Evolutionary conservation across 805 yeast genomes (phyloP), one percentile per base, ranked within the genome.

Genomic region (Ogataea trehalophila): DNA sequence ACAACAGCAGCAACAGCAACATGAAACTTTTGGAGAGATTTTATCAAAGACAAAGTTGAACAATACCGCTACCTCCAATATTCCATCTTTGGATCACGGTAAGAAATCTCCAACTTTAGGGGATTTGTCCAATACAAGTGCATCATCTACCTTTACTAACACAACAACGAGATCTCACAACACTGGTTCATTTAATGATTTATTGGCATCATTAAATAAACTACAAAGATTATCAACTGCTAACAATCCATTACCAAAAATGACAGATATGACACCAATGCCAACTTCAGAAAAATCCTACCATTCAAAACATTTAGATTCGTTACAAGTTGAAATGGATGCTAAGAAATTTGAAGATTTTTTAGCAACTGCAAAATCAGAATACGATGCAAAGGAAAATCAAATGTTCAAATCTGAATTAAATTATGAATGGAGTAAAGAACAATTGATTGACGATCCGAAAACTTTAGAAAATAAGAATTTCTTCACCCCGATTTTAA

Each of bases 401-500:
- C 67, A 67, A 36, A 57, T 67, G 37, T 78, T 77, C 55, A 71
- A 80, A 35, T 75, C 74, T 41, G 58, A 67, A 36, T 70, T 71
- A 37, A 81, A 84, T 0, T 79, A 67, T 49, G 83, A 79, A 45
- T 77, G 80, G 77, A 70, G 77, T 37, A 67, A 56, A 35, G 63
- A 69, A 38, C 63, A 67, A 53, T 53, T 57, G 37, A 57, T 63
- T 16, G 45, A 49, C 11, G 55, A 66, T n/a, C 67, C 73, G 6
- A 60, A 74, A 39, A 62, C 78, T 0, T 52, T 79, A 14, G 75
- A 69, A 42, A 55, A 65, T 15, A 59, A 64, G 7, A 72, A 72
- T 45, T 76, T 75, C 49, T 77, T 77, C 58, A 68, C 74, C n/a
- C 79, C 81, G 1, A 55, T 72, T 36, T 51, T 60, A 47, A 38